A percentile compares a stretch with the other conserved stretches of the same genome.
Conservation (phyloP, 306 rosid species). For the Notholithocarpus densiflorus region DNA sequence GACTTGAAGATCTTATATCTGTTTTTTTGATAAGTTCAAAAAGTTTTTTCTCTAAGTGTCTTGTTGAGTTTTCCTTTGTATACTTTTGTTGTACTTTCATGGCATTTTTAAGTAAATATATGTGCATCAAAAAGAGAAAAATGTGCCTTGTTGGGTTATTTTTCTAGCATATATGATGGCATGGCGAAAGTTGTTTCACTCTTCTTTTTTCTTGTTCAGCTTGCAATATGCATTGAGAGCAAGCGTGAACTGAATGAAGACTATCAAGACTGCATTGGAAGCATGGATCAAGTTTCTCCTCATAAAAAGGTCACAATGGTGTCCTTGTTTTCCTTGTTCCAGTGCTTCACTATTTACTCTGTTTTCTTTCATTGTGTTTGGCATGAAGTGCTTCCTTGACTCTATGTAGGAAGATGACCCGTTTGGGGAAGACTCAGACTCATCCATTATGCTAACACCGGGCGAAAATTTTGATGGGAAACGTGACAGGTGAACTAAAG, state of each 20-base stretch:
- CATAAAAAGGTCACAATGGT: constrained; percentile 45
- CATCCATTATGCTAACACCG: constrained; percentile 40
- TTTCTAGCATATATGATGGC: constrained; percentile 4
- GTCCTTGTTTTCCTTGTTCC: constrained; percentile 15
- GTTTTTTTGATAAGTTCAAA: neutral
- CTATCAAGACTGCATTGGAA: constrained; percentile 88
- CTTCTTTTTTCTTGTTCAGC: constrained; percentile 49
- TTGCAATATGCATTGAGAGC: constrained; percentile 87
- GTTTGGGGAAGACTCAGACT: constrained; percentile 43
- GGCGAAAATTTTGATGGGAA: constrained; percentile 54
- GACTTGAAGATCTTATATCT: neutral
- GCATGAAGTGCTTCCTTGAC: constrained; percentile 22
- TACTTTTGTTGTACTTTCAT: neutral
- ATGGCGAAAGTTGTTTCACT: constrained; percentile 14
- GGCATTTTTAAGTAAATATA: neutral
- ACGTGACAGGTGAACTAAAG: constrained; percentile 97
- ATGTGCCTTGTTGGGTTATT: neutral
- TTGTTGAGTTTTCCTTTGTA: neutral
- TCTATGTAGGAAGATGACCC: constrained; percentile 67
- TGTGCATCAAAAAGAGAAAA: neutral
- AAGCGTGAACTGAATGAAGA: constrained; percentile 67
- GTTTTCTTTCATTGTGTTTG: constrained; percentile 15
- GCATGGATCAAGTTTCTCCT: constrained; percentile 59
- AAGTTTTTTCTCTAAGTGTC: neutral
- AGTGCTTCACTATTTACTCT: neutral